Conservation (phyloP, 2,329 filamentous ascomycete species). For the Claviceps purpurea region DNA sequence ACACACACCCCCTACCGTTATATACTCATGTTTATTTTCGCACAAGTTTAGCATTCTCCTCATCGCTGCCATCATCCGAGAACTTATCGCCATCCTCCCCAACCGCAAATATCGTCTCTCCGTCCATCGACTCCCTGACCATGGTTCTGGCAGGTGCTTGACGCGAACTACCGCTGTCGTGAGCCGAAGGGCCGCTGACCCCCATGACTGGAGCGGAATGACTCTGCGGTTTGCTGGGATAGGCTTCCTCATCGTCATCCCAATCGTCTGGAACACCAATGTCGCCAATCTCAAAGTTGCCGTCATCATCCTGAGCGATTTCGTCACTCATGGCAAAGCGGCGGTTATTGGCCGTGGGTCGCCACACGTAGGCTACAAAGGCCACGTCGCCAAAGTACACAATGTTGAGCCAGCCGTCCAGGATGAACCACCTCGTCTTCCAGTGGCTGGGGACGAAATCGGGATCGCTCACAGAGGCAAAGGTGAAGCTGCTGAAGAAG, state of each 20-base stretch:
- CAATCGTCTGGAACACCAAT: slow-evolving; percentile 63
- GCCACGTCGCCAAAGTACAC: slow-evolving; percentile 90
- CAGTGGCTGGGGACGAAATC: slow-evolving; percentile 94
- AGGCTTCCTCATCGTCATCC: slow-evolving; percentile 40
- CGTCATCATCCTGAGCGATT: slow-evolving; percentile 95
- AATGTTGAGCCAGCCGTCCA: slow-evolving; percentile 94
- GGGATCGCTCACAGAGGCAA: slow-evolving; percentile 70
- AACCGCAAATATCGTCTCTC: slow-evolving; percentile 92
- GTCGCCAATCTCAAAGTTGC: slow-evolving; percentile 84
- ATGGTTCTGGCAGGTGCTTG: slow-evolving; percentile 19
- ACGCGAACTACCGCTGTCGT: slow-evolving; percentile 10
- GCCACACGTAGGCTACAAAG: slow-evolving; percentile 91
- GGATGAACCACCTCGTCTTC: slow-evolving; percentile 93
- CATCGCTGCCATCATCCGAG: slow-evolving; percentile 53
- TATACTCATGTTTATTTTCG: slow-evolving; percentile 17
- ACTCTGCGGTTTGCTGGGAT: slow-evolving; percentile 26
- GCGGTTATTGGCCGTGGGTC: slow-evolving; percentile 90
- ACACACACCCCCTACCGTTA: slow-evolving; percentile 1
- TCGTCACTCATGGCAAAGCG: slow-evolving; percentile 98
- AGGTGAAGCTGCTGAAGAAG: slow-evolving; percentile 94
- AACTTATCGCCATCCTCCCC: slow-evolving; percentile 75
- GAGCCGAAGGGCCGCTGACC: slow-evolving; percentile 12
- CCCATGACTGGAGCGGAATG: slow-evolving; percentile 14
- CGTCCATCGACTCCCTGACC: slow-evolving; percentile 51
- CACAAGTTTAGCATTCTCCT: slow-evolving; percentile 38